Percentiles rank a stretch among this genome's conserved stretches.
These are phyloP conservation scores for Myriosclerotinia scirpicola DNA, from an alignment of 2,329 filamentous ascomycete genomes.

Conservation along the genomic window DNA sequence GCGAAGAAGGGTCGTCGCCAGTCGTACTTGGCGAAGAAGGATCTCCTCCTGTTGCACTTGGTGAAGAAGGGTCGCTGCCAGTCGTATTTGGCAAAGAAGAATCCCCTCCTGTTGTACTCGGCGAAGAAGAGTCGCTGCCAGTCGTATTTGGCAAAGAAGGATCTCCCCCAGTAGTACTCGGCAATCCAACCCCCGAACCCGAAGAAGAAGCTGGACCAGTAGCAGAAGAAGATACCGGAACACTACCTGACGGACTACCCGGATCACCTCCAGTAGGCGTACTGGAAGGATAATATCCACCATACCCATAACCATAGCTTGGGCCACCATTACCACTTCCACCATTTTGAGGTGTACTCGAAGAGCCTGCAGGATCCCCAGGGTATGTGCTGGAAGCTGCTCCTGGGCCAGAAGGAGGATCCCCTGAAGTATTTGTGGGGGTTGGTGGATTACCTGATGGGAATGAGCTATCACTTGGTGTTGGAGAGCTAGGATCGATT, in stretches of 20 bases:
- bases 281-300: constrained; percentile 1
- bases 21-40: background rate
- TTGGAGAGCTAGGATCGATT: background rate
- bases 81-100: background rate
- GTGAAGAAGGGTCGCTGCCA: background rate
- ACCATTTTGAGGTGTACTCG: background rate
- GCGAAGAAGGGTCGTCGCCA: background rate
- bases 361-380: background rate
- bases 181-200: background rate
- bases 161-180: background rate
- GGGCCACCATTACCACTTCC: background rate
- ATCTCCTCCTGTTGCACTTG: background rate
- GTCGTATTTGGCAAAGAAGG: background rate
- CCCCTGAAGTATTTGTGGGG: background rate
- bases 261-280: background rate
- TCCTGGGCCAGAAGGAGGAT: background rate
- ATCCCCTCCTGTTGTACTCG: background rate
- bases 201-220: background rate
- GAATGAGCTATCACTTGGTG: background rate
- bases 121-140: background rate
- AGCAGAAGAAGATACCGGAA: background rate
- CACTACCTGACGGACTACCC: background rate
- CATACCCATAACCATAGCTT: constrained; percentile 3
- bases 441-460: background rate
- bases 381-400: background rate